Percentiles rank a stretch among this genome's conserved stretches.
phyloP scores from a whole-genome alignment of 768 basidiomycete species.

The Tylopilus plumbeoviolaceoides region DNA sequence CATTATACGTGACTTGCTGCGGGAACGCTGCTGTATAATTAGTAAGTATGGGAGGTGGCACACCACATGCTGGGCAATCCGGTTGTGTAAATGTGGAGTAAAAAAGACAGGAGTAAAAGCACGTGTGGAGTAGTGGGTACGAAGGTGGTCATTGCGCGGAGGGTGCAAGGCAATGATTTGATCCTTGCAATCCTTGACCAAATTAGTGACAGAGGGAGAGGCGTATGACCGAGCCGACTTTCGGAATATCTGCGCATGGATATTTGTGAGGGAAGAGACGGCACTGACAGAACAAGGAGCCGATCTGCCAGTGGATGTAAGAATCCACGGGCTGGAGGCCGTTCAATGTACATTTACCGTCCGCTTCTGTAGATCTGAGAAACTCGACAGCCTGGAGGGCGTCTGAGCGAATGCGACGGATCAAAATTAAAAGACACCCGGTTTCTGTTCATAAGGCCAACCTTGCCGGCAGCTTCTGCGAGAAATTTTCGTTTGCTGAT shows the following conservation, averaged over 20 bases:
- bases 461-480: slow-evolving; percentile 33
- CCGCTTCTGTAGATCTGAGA: slow-evolving; percentile 38
- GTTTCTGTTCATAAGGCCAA: slow-evolving; percentile 36
- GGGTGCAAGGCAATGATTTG: slow-evolving; percentile 12
- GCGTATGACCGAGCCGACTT: slow-evolving; percentile 23
- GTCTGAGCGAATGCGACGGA: not conserved
- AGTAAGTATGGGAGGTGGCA: slow-evolving; percentile 7
- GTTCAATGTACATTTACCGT: slow-evolving; percentile 41
- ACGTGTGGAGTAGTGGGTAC: not conserved
- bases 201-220: slow-evolving; percentile 2
- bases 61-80: slow-evolving; percentile 14
- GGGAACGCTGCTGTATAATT: slow-evolving; percentile 12
- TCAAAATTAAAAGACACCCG: slow-evolving; percentile 27
- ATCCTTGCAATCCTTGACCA: slow-evolving; percentile 19
- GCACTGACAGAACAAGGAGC: slow-evolving; percentile 1
- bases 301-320: slow-evolving; percentile 37
- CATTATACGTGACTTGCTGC: slow-evolving; percentile 15
- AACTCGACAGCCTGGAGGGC: slow-evolving; percentile 36
- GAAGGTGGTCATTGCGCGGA: slow-evolving; percentile 20
- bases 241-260: slow-evolving; percentile 26
- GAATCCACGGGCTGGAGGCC: slow-evolving; percentile 42
- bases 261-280: not conserved
- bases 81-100: too few relatives aligned
- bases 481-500: slow-evolving; percentile 35
- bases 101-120: not conserved